Conservation (phyloP, 441 rosid genomes). For the Euphorbia neoarborescens region DNA sequence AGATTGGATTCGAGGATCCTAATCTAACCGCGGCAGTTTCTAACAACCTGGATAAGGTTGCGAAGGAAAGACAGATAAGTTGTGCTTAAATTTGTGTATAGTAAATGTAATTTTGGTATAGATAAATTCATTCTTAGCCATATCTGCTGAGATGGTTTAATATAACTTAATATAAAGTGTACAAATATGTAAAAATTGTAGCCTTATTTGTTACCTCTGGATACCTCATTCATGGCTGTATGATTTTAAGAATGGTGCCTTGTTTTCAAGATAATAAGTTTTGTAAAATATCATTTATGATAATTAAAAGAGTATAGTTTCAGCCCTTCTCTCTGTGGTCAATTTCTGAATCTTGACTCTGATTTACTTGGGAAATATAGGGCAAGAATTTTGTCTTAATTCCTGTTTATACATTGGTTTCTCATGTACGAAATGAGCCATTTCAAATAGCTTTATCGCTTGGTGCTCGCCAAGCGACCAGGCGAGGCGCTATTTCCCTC, state of each 20-base stretch:
- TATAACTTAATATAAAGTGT: constrained; percentile 13
- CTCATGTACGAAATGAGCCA: not conserved
- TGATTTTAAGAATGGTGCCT: constrained; percentile 1
- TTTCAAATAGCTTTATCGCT: not conserved
- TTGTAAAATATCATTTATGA: not conserved
- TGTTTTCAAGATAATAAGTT: not conserved
- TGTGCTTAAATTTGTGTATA: constrained; percentile 49
- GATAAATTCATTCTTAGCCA: constrained; percentile 14
- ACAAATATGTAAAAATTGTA: constrained; percentile 24
- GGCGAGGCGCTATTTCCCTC: no score
- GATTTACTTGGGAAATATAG: no score
- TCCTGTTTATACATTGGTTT: not conserved
- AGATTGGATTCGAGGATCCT: constrained; percentile 78
- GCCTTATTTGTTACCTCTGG: not conserved
- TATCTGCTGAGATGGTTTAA: constrained; percentile 8
- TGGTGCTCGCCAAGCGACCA: no score
- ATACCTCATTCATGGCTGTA: not conserved
- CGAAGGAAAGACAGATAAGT: constrained; percentile 47
- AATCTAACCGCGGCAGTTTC: constrained; percentile 74
- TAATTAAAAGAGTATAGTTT: constrained; percentile 12
- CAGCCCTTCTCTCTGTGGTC: not conserved
- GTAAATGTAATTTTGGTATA: constrained; percentile 31
- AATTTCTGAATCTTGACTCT: no score
- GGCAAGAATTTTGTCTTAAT: no score
- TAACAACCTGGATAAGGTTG: constrained; percentile 57